Percentiles rank a stretch among this genome's conserved stretches.
Evolutionary conservation across 2,329 filamentous ascomycete genomes (phyloP).

Genomic region (Septoria linicola): DNA sequence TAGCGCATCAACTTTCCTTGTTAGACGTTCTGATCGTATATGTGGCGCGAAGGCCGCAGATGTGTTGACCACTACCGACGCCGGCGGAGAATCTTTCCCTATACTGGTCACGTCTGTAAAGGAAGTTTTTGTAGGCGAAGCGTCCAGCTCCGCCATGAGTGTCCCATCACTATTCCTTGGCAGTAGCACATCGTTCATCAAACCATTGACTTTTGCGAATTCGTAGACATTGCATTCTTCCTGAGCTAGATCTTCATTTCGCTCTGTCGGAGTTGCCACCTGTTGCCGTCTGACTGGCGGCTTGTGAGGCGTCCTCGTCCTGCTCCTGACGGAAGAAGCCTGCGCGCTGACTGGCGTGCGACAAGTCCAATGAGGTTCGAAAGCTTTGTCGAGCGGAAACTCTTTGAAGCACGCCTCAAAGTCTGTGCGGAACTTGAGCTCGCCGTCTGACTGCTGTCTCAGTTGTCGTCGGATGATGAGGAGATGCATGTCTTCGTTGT

Average conservation of each 20-base stretch:
- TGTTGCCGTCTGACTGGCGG: too few relatives aligned
- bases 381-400: slow-evolving; percentile 17
- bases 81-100: not conserved
- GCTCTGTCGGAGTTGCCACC: not conserved
- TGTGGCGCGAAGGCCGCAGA: not conserved
- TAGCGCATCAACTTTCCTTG: slow-evolving; percentile 6
- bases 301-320: too few relatives aligned
- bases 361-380: slow-evolving; percentile 10
- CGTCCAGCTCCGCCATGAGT: slow-evolving; percentile 9
- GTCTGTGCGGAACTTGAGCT: slow-evolving; percentile 15
- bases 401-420: slow-evolving; percentile 17
- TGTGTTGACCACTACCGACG: not conserved
- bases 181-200: slow-evolving; percentile 8
- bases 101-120: not conserved
- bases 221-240: slow-evolving; percentile 2
- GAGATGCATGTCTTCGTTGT: slow-evolving; percentile 11
- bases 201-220: slow-evolving; percentile 5
- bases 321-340: not conserved
- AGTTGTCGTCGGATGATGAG: slow-evolving; percentile 5
- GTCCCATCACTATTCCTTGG: slow-evolving; percentile 9
- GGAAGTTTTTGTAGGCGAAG: not conserved
- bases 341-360: slow-evolving; percentile 12
- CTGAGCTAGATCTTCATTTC: not conserved
- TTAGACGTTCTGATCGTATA: not conserved
- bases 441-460: not conserved